Base-by-base conservation (phyloP, 257 asterid genomes). In the Nicotiana benthamiana region DNA sequence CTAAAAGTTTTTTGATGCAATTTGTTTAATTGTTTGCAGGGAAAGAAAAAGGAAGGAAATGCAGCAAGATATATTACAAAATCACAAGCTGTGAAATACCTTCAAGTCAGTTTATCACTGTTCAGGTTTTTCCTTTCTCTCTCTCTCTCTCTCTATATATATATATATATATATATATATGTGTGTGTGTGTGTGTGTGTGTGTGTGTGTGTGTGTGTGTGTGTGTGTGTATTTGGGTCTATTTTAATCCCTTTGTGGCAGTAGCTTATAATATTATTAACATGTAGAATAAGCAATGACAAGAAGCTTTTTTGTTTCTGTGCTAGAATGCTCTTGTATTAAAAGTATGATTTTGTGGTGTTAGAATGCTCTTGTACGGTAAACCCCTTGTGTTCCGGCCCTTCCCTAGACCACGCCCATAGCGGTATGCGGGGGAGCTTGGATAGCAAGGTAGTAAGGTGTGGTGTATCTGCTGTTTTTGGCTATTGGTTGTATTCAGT, bases 31-130 rank as follows among this genome's bases (percentile, higher is more conserved):
- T 80, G 22, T 64, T 17, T 83, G 32, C 86, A 96, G 99, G 99
- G 99, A 2, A 96, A 96, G 93, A 94, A 92, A 81, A 96, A 96
- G 90, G 99, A 96, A 86, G 99, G 99, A 27, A 96, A 94, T 74
- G 97, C 96, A 2, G 98, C 99, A 51, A 92, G 92, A 72, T 96
- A 91, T 74, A 90, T 94, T 43, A 96, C 99, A 17, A 90, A 98
- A 32, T 89, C 98, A 13, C 97, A 92, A 84, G 95, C 97, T 16
- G 91, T 96, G 24, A 96, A 92, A 40, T 82, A 88, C 75, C 99
- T 96, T 46, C 98, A 96, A 91, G 86, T 91, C 87, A 89, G 93
- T 80, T 94, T 96, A 82, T 92, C 97, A 5, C 90, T 89, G 3
- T 94, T 94, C 97, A 96, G 99, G 98, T 95, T 46, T n/a, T 1